Percentiles rank a stretch among this genome's conserved stretches.
Evolutionary conservation across 1,284 basidiomycete genomes (phyloP).

Genomic region (Chalciporus sp.): DNA sequence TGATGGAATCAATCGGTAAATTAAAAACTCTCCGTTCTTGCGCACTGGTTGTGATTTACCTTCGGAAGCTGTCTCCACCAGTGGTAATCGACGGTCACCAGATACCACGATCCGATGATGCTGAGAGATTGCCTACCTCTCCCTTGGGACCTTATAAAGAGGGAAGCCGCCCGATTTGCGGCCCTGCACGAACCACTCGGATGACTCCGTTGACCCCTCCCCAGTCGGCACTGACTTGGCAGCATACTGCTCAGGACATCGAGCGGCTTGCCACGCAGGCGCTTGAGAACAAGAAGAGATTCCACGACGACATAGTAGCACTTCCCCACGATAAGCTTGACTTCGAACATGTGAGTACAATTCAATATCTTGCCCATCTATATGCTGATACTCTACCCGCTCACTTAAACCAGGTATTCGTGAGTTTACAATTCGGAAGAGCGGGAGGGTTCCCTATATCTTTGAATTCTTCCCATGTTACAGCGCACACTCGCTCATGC

Average conservation of each 20-base stretch:
- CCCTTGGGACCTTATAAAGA: neutral
- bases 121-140: too few relatives aligned
- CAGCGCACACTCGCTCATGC: constrained; percentile 58
- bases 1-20: neutral
- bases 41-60: neutral
- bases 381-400: neutral
- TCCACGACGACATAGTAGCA: constrained; percentile 63
- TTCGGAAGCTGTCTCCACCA: neutral
- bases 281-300: constrained; percentile 56
- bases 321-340: constrained; percentile 57
- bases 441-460: neutral
- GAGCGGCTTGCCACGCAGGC: constrained; percentile 56
- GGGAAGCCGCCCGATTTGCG: neutral
- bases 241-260: constrained; percentile 68
- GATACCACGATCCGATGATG: neutral
- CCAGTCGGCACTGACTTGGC: constrained; percentile 69
- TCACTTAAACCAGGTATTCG: constrained; percentile 57
- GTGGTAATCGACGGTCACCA: neutral
- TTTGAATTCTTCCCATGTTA: neutral
- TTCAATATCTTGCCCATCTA: neutral
- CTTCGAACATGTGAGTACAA: constrained; percentile 54
- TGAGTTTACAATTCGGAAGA: constrained; percentile 39
- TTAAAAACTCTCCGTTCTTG: neutral
- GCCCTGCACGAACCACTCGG: neutral
- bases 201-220: constrained; percentile 58